Evolutionary conservation across 805 yeast species (phyloP).

Genomic region (Yamadazyma phyllophila): DNA sequence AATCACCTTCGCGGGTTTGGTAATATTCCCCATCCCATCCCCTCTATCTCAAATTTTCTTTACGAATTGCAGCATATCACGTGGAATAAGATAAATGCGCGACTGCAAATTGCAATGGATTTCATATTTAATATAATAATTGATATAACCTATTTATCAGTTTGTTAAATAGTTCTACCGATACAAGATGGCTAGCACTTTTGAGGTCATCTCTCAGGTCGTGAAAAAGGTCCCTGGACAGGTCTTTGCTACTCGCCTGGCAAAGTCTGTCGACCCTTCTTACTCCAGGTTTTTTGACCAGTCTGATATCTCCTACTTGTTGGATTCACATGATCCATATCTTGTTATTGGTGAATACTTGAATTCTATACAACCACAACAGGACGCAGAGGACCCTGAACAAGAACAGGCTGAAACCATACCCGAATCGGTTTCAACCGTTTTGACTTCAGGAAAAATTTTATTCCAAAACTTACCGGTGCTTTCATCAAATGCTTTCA

Average conservation of each 20-base stretch:
- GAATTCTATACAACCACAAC: not conserved
- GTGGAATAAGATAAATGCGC: conserved; percentile 11
- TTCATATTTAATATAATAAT: not conserved
- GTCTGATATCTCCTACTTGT: conserved; percentile 22
- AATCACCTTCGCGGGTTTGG: conserved; percentile 1
- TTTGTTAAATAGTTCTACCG: not conserved
- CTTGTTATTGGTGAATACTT: conserved; percentile 24
- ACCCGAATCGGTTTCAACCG: conserved; percentile 22
- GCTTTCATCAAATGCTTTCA: conserved; percentile 40
- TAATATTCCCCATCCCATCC: not conserved
- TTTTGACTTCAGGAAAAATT: conserved; percentile 52
- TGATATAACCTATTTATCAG: not conserved
- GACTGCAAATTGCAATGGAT: conserved; percentile 1
- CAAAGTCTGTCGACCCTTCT: conserved; percentile 39
- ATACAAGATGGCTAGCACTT: conserved; percentile 4
- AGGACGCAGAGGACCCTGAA: not conserved
- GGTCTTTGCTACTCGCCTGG: conserved; percentile 46
- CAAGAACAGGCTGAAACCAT: not conserved
- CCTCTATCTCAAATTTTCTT: not conserved
- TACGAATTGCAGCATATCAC: conserved; percentile 12
- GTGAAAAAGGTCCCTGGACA: conserved; percentile 25
- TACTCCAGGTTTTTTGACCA: conserved; percentile 25
- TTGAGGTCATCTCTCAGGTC: conserved; percentile 27
- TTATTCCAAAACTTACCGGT: conserved; percentile 61
- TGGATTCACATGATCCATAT: conserved; percentile 55